Base-by-base conservation (phyloP, 129 eudicot species). In the Flaveria ramosissima region DNA sequence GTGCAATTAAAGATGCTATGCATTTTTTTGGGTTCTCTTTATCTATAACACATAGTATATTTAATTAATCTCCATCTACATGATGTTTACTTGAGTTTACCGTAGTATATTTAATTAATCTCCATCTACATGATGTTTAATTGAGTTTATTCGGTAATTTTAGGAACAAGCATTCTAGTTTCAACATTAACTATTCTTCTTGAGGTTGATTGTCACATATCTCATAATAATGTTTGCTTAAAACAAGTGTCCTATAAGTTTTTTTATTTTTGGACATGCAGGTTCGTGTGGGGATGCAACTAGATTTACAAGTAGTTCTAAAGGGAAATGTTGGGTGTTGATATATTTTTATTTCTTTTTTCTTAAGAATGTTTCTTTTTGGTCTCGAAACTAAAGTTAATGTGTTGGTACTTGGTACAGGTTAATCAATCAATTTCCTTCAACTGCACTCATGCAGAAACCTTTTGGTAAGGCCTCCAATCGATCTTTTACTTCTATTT, bases 231-330 rank as follows among this genome's bases (percentile, higher is more conserved):
- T 39, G 51, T 10, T 26, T 72, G 17, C 20, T n/a, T 1, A 26
- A 26, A 26, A 10, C 5, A 32, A 4, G 24, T 0, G 19, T 16
- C 48, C 4, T 24, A 43, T 5, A 62, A 27, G 8, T 41, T 24
- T 10, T n/a, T n/a, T n/a, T n/a, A n/a, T 42, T 65, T 53, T 7
- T 27, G 52, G 32, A 27, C 20, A 46, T 73, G 70, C 72, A 92
- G 97, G 93, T 92, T 66, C 92, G 86, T 67, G 85, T 93, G 16
- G 96, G 97, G 60, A 87, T 96, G 51, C 96, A 92, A 84, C 93
- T 93, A 70, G 97, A 92, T 47, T 93, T 88, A 77, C 83, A 88
- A 83, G 96, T 89, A 70, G 87, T 86, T 10, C 68, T 92, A 60
- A 89, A 82, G 79, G 89, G 82, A 76, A 92, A 92, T 86, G 97